Base-by-base conservation (phyloP, 2,329 filamentous ascomycete genomes). In the Amauroascus verrucosus region DNA sequence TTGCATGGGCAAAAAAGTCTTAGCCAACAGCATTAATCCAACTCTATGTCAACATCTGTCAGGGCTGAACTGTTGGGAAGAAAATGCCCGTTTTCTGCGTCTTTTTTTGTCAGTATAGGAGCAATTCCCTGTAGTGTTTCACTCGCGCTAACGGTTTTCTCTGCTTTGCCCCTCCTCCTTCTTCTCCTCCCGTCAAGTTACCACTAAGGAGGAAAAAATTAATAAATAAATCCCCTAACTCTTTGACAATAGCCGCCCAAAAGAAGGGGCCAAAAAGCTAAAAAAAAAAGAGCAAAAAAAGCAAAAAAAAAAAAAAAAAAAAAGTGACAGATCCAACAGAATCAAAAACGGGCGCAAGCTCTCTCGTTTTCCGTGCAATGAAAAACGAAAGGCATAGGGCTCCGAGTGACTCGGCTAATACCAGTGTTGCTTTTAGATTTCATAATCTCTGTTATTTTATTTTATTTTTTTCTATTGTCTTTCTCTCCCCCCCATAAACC, bases 1-100 rank as follows among this genome's bases (percentile, higher is more conserved):
- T 28, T 41, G 20, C 38, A 41, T 11, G 38, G 38, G 38, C 6
- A 14, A 5, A 16, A 18, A 33, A 47, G 32, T 35, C 46, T 48
- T 37, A 37, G 46, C 46, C 30, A 48, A 35, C 46, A 48, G 18
- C 18, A 47, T 33, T 11, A 22, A 26, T 18, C 46, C 46, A 48
- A 48, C 46, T 35, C n/a, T 48, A 37, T 48, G 46, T 48, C 46
- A 48, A 48, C 46, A 30, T 48, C 46, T 48, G 18, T 38, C 30
- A 16, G 18, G 18, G 32, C 30, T 22, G 7, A 30, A 18, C 9
- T 24, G 46, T 48, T 48, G 46, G 46, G 14, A 26, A 13, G 8
- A 6, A 11, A 7, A 14, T 32, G 43, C 11, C 24, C 18, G 3
- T 35, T 11, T 35, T 6, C 11, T 38, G 6, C 13, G 18, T 2